Percentiles rank a stretch among this genome's conserved stretches.
Conservation (phyloP, 352 stramenopile species). For the Pythium utonaiense region DNA sequence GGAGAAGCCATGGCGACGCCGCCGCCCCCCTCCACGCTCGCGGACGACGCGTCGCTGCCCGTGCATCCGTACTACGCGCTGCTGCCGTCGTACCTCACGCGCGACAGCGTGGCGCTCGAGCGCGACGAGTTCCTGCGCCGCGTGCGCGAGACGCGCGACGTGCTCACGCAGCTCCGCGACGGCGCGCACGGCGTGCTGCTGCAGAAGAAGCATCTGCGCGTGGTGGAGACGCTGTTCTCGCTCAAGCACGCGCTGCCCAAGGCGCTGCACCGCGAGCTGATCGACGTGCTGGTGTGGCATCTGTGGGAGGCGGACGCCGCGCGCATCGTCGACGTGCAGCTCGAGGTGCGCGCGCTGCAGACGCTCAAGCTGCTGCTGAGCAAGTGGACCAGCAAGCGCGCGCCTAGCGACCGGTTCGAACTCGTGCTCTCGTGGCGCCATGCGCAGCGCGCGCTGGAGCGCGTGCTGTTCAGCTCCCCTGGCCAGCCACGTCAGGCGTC, state of each 20-base stretch:
- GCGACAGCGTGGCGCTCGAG: constrained; percentile 34
- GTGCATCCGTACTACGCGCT: constrained; percentile 57
- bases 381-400: constrained; percentile 47
- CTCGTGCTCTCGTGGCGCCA: constrained; percentile 45
- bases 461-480: constrained; percentile 43
- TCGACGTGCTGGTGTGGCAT: constrained; percentile 41
- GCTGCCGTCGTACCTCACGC: constrained; percentile 54
- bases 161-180: constrained; percentile 29
- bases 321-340: constrained; percentile 46
- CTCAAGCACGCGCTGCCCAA: constrained; percentile 58
- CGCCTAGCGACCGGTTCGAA: constrained; percentile 11
- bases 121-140: constrained; percentile 40
- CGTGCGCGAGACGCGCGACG: constrained; percentile 39
- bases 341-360: constrained; percentile 43
- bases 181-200: constrained; percentile 17
- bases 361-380: constrained; percentile 41
- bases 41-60: background rate
- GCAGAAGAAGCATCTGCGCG: constrained; percentile 59
- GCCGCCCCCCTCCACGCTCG: background rate
- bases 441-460: constrained; percentile 41
- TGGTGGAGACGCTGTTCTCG: constrained; percentile 52
- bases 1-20: constrained; percentile 5
- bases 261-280: constrained; percentile 38
- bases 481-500: constrained; percentile 36
- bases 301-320: constrained; percentile 40